Evolutionary conservation across 2,329 filamentous ascomycete species (phyloP).

Genomic region (Botrytis paeoniae): DNA sequence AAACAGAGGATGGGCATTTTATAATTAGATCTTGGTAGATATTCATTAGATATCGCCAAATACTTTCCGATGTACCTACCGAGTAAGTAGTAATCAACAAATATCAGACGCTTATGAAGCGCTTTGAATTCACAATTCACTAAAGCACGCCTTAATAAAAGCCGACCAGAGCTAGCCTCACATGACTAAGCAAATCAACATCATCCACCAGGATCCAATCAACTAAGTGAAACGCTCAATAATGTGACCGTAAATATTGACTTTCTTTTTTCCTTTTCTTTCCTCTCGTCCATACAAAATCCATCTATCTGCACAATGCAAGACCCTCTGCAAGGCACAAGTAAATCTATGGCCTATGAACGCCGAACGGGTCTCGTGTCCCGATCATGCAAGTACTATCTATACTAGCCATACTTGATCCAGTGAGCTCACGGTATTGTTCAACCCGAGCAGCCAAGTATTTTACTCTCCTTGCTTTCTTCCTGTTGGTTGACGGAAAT

Average conservation of each 20-base stretch:
- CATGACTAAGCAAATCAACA: slow-evolving; percentile 2
- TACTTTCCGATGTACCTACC: background rate
- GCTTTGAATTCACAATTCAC: background rate
- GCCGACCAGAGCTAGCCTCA: background rate
- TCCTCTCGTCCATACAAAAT: background rate
- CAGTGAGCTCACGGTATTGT: background rate
- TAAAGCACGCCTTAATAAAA: no score
- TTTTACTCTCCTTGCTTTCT: slow-evolving; percentile 3
- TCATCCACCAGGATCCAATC: background rate
- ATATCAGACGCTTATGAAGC: background rate
- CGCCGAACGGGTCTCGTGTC: slow-evolving; percentile 1
- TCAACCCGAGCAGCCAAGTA: slow-evolving; percentile 4
- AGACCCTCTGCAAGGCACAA: slow-evolving; percentile 7
- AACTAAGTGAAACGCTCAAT: background rate
- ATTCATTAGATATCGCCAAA: background rate
- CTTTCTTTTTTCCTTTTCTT: background rate
- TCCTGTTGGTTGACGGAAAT: background rate
- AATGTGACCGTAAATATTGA: background rate
- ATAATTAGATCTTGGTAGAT: background rate
- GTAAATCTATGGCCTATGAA: background rate
- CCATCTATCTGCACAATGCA: background rate
- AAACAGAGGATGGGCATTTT: background rate
- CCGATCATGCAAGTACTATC: background rate
- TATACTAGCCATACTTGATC: slow-evolving; percentile 1
- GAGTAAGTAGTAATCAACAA: background rate